These are phyloP conservation scores for Gentiana macrophylla DNA, from an alignment of 257 asterid species.

Conservation along the genomic window DNA sequence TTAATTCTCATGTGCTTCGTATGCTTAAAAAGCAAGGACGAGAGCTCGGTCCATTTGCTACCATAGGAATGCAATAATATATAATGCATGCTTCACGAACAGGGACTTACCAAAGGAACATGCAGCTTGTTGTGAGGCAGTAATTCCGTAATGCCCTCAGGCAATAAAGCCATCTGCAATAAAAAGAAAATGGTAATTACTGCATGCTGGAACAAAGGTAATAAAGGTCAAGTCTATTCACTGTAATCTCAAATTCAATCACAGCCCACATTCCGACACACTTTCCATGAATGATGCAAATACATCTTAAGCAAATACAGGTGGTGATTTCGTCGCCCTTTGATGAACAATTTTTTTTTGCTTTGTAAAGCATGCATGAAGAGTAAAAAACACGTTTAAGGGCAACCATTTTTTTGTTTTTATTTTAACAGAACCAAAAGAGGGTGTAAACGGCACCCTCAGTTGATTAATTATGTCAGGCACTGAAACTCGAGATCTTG, in stretches of 20 bases:
- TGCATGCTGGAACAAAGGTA: background rate
- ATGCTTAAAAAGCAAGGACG: no score
- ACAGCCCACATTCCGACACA: background rate
- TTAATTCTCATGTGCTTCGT: no score
- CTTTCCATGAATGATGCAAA: background rate
- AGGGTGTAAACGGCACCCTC: no score
- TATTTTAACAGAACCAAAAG: no score
- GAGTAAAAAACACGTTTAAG: no score
- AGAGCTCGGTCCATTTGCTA: background rate
- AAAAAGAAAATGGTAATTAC: slow-evolving; percentile 6
- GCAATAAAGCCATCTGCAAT: slow-evolving; percentile 82
- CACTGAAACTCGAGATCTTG: no score
- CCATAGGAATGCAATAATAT: background rate
- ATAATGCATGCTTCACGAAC: background rate
- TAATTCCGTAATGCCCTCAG: slow-evolving; percentile 83
- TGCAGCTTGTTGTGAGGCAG: slow-evolving; percentile 60
- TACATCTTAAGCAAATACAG: no score
- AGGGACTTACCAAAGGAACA: slow-evolving; percentile 63
- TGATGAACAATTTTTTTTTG: no score
- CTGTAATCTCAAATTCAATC: background rate
- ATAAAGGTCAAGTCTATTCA: background rate
- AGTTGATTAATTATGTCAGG: no score
- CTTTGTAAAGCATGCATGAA: no score
- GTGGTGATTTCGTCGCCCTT: no score
- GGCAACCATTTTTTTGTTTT: no score